These are phyloP conservation scores for Mrakia blollopis DNA, from an alignment of 768 basidiomycete species.

Conservation along the genomic window DNA sequence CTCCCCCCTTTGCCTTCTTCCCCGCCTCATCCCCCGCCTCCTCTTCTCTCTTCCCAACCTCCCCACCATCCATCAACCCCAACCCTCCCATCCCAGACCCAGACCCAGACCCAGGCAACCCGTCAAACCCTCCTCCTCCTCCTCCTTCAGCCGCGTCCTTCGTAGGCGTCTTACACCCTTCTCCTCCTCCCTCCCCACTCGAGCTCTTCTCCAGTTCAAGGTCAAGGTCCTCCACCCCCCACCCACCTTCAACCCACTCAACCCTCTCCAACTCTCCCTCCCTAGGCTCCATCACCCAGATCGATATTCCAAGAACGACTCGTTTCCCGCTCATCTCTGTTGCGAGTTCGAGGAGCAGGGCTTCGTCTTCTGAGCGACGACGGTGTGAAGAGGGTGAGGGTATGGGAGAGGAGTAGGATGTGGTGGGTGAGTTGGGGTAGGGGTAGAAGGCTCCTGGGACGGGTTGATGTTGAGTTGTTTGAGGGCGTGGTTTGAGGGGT, in stretches of 20 bases:
- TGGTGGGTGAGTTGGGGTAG: background rate
- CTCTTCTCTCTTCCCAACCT: background rate
- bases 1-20: background rate
- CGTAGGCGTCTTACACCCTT: background rate
- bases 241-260: slow-evolving; percentile 13
- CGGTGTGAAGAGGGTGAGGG: background rate
- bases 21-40: background rate
- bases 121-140: background rate
- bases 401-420: background rate
- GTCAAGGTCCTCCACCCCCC: background rate
- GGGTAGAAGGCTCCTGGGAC: slow-evolving; percentile 13
- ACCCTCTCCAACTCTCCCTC: background rate
- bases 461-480: no score
- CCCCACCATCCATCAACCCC: background rate
- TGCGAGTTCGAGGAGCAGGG: background rate
- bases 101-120: background rate
- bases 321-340: background rate
- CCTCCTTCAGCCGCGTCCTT: background rate
- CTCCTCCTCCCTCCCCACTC: background rate
- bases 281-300: background rate
- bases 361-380: background rate
- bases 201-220: no score
- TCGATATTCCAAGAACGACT: background rate
- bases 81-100: background rate
- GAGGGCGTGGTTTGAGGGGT: background rate